Evolutionary conservation across 805 yeast genomes (phyloP), one percentile per base, ranked within the genome.

Genomic region (Candida namnaoensis): DNA sequence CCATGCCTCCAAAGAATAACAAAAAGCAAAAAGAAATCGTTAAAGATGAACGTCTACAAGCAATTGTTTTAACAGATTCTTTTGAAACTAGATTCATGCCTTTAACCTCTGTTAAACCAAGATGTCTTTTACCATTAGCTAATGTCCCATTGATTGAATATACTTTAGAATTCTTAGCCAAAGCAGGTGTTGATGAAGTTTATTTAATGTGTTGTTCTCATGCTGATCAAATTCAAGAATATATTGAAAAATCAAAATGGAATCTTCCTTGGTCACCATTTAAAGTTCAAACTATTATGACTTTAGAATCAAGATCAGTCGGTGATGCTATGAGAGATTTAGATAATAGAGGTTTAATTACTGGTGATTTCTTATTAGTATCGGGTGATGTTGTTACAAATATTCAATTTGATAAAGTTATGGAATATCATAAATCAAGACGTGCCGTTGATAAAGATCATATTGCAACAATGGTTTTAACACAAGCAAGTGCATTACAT

Each of bases 321-420:
- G 99, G 99, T 50, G 99, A 93, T 64, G 95, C 95, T 19, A 86
- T 93, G 95, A 75, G 99, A 60, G 98, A 91, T 57, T 67, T 93
- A 44, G 99, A 93, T 60, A 81, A 86, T 46, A 72, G 95, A 52
- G 96, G 96, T 6, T 66, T 91, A 43, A 86, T 93, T 40, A 78
- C 85, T 1, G 90, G 95, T 12, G 99, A 93, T 61, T 93, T 93
- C 54, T 66, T 93, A 42, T 69, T 93, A 33, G 85, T 93, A 30
- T 79, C 95, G 8, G 99, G 99, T 46, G 99, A 93, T 60, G 95
- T 91, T 15, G 87, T 93, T n/a, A 83, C 96, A 35, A 93, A 93
- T 54, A 73, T 93, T 44, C 93, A 88, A 53, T 78, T 91, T 47
- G 74, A 72, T 38, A 76, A 80, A 51, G 85, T 83, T 33, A 65